Conservation (phyloP, 1,284 basidiomycete species). For the Ustilago crameri region DNA sequence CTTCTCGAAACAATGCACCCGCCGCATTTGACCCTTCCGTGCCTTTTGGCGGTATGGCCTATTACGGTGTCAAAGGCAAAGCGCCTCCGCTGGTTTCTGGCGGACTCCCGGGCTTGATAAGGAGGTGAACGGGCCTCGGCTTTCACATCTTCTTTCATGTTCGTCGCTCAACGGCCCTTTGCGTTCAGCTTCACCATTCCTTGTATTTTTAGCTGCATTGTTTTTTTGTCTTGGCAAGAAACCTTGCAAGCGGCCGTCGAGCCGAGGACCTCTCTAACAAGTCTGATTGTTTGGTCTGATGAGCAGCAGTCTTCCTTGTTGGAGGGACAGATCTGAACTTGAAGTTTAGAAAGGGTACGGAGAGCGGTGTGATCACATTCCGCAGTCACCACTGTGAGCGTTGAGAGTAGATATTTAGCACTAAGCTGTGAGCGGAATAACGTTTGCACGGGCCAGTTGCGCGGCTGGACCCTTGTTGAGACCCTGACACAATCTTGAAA, state of each 20-base stretch:
- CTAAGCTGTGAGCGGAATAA: no score
- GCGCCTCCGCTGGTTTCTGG: conserved; percentile 38
- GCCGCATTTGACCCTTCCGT: conserved; percentile 18
- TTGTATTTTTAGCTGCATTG: conserved; percentile 34
- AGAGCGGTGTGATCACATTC: no score
- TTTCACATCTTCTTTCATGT: conserved; percentile 1
- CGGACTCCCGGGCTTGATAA: conserved; percentile 24
- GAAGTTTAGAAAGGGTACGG: no score
- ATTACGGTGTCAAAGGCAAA: conserved; percentile 41
- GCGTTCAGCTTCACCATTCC: no score
- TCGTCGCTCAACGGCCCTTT: no score
- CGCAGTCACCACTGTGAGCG: no score
- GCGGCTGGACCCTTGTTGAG: conserved; percentile 20
- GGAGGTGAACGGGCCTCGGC: conserved; percentile 14
- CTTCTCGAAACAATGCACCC: conserved; percentile 1
- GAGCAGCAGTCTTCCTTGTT: no score
- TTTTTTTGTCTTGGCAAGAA: neutral
- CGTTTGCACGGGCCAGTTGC: conserved; percentile 20
- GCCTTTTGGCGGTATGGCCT: conserved; percentile 44
- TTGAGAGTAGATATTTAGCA: no score
- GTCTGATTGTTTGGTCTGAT: no score
- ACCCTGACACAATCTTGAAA: conserved; percentile 12
- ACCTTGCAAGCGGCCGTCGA: neutral
- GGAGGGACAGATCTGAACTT: no score
- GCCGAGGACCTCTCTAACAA: neutral